A percentile compares a stretch with the other conserved stretches of the same genome.
Evolutionary conservation across 345 rosid genomes (phyloP).

Genomic region (Erodium maritimum): DNA sequence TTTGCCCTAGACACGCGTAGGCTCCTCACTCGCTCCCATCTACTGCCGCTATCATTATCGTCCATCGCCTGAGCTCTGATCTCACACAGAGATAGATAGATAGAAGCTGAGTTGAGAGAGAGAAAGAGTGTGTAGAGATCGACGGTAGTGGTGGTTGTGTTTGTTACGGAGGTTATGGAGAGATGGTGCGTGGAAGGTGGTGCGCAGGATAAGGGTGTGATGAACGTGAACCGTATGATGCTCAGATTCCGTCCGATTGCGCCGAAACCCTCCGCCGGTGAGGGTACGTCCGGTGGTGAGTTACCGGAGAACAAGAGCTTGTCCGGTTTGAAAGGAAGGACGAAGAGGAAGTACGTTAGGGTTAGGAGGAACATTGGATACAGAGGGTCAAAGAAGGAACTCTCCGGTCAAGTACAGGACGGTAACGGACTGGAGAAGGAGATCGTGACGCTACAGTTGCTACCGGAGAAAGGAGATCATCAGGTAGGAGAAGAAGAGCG

Average conservation of each 20-base stretch:
- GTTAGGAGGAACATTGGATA: not conserved
- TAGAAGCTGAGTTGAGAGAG: not conserved
- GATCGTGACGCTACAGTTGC: not conserved
- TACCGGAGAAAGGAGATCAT: not conserved
- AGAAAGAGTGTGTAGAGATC: not conserved
- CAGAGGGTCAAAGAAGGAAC: not conserved
- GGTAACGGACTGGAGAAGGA: not conserved
- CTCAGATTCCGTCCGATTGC: not conserved
- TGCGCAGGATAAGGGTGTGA: not conserved
- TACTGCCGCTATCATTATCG: not conserved
- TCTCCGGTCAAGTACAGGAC: not conserved
- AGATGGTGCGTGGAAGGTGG: not conserved
- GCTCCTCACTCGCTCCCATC: not conserved
- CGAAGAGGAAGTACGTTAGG: not conserved
- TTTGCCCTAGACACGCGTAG: slow-evolving; percentile 11
- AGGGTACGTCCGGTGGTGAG: too few relatives aligned
- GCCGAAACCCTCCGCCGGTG: not conserved
- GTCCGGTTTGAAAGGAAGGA: not conserved
- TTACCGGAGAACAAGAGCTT: not conserved
- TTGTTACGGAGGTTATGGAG: not conserved
- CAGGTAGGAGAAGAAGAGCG: not conserved
- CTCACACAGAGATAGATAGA: not conserved
- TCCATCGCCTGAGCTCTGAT: not conserved
- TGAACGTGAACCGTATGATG: not conserved
- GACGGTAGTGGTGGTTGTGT: not conserved